Evolutionary conservation across 495 filamentous ascomycete species (phyloP), one percentile per base, ranked within the genome.

Genomic region (Darksidea phi): DNA sequence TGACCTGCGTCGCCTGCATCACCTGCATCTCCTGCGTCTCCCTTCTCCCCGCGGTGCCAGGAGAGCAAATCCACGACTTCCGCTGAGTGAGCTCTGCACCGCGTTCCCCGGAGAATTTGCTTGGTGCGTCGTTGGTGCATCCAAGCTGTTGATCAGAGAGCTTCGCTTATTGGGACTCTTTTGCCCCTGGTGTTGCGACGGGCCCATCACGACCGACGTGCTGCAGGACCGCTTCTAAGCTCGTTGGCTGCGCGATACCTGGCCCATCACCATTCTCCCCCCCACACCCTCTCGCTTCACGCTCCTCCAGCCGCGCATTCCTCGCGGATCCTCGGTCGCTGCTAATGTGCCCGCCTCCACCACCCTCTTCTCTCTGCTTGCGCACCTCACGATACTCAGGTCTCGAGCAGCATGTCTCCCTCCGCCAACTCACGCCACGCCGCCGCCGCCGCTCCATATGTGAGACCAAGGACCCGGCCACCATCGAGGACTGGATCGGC

Each of bases 401-500:
- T 55, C 48, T 41, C 37, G 52, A 25, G 51, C 66, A 67, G 66
- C 63, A 74, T 74, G 72, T 65, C 68, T 60, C 62, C 52, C 64
- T 52, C 67, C 63, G 68, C 63, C 67, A 63, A 54, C 55, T 62
- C 64, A 66, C 64, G 49, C 65, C 64, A 48, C 70, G 59, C 49
- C 63, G 66, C 52, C 63, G 60, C 7, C 52, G 70, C 17, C 47
- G 70, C 54, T 57, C 55, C 60, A 63, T 63, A 63, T 63, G 15
- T 45, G 69, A 69, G 63, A 72, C 71, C 50, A 66, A 66, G 45
- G 61, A 68, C 42, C 71, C 67, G 37, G 66, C 68, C 28, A 48
- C 53, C 53, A 62, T 62, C 54, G 67, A 73, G 48, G 67, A 73
- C 69, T 72, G 71, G 69, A 42, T 66, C 54, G 69, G 67, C 34